Evolutionary conservation across 352 stramenopile genomes (phyloP).

Genomic region (Halophytophthora polymorphica): DNA sequence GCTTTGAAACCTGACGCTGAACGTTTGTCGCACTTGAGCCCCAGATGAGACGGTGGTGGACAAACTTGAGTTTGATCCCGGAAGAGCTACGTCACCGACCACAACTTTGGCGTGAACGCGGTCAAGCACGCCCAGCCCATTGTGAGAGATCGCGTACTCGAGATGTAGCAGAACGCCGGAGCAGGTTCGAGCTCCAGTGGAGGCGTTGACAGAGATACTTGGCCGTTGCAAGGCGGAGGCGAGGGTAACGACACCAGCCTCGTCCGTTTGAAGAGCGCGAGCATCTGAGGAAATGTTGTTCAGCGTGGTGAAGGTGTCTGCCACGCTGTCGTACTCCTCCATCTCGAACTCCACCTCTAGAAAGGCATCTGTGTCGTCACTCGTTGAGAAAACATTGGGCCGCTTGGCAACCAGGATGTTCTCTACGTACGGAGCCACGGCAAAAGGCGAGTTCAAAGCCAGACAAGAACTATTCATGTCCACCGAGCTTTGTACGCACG

Average conservation of each 20-base stretch:
- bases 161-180: constrained; percentile 20
- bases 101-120: constrained; percentile 16
- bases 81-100: constrained; percentile 15
- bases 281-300: neutral
- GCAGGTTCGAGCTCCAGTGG: constrained; percentile 13
- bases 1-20: constrained; percentile 34
- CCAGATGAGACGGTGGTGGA: neutral
- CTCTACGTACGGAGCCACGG: constrained; percentile 8
- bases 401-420: constrained; percentile 23
- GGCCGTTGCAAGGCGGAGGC: constrained; percentile 19
- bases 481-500: constrained; percentile 11
- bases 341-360: constrained; percentile 13
- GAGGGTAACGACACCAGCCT: neutral
- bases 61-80: neutral
- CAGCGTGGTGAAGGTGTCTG: neutral
- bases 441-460: constrained; percentile 5
- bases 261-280: too few species aligned
- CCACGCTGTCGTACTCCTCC: constrained; percentile 4
- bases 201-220: constrained; percentile 2
- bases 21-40: constrained; percentile 23
- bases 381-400: constrained; percentile 11
- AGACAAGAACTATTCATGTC: constrained; percentile 16
- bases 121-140: constrained; percentile 27
- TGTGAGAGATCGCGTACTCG: constrained; percentile 28
- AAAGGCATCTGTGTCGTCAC: neutral